Evolutionary conservation across 305 asterid genomes (phyloP).

Genomic region (Coffea humblotiana): DNA sequence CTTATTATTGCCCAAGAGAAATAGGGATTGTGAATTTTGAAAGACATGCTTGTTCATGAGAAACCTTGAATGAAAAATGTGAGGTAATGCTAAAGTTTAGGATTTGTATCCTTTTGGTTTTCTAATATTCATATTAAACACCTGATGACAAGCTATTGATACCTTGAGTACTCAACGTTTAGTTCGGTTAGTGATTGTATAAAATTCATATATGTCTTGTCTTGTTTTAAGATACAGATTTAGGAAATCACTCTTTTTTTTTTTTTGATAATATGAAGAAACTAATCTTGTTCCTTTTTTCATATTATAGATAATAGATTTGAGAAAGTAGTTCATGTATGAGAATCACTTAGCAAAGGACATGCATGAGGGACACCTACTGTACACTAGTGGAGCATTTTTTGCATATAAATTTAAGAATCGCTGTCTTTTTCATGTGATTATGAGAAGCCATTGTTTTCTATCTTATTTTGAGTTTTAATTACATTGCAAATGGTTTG

Average conservation of each 20-base stretch:
- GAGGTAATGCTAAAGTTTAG: not conserved
- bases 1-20: slow-evolving; percentile 1
- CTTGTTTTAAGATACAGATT: not conserved
- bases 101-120: not conserved
- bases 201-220: not conserved
- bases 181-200: not conserved
- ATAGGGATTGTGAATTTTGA: not conserved
- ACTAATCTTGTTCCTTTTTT: not conserved
- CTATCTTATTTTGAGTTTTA: not conserved
- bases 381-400: not conserved
- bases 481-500: not conserved
- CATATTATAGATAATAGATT: not conserved
- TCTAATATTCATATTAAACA: not conserved
- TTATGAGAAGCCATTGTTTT: not conserved
- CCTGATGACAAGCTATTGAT: not conserved
- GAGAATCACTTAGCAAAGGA: not conserved
- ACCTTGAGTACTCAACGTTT: not conserved
- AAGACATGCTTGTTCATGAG: not conserved
- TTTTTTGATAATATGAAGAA: not conserved
- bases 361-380: not conserved
- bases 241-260: not conserved
- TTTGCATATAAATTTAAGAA: not conserved
- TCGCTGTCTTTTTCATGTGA: not conserved
- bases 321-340: not conserved
- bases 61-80: not conserved